A percentile compares a stretch with the other conserved stretches of the same genome.
phyloP scores from a whole-genome alignment of 2,329 filamentous ascomycete species.

The Colletotrichum sp. region DNA sequence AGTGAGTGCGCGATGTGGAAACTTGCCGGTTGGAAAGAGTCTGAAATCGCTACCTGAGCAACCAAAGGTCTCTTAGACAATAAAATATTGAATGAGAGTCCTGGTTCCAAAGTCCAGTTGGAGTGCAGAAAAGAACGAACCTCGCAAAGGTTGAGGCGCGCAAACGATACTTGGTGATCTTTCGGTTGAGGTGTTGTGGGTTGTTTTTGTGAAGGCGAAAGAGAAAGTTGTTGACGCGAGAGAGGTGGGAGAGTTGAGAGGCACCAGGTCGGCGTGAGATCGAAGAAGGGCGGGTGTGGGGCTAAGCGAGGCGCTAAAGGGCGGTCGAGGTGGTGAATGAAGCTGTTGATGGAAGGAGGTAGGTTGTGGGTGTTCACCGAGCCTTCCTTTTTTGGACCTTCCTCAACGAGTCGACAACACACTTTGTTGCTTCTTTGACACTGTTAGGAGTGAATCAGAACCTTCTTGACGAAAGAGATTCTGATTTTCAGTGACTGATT shows the following conservation, averaged over 20 bases:
- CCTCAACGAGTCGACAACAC: not conserved
- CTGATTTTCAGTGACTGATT: not conserved
- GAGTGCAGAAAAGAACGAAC: not conserved
- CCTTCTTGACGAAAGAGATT: not conserved
- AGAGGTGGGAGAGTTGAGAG: not conserved
- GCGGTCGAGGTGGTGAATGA: not conserved
- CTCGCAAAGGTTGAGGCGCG: not conserved
- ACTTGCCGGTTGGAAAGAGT: not conserved
- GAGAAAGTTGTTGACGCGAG: not conserved
- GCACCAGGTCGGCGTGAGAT: not conserved
- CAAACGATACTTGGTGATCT: slow-evolving; percentile 2
- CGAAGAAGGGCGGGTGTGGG: not conserved
- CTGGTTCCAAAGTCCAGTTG: slow-evolving; percentile 1
- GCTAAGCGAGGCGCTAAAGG: not conserved
- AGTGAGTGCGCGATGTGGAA: not conserved
- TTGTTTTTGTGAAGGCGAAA: not conserved
- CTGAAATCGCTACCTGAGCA: not conserved
- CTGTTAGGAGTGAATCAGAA: not conserved
- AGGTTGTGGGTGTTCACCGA: not conserved
- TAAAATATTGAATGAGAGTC: not conserved
- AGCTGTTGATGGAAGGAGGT: slow-evolving; percentile 5
- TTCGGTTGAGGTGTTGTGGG: not conserved
- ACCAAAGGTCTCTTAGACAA: not conserved
- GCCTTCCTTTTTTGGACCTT: not conserved
- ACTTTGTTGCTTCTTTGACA: not conserved